Percentiles rank a stretch among this genome's conserved stretches.
Evolutionary conservation across 2,329 filamentous ascomycete species (phyloP).

Genomic region (Fusarium verticillioides): DNA sequence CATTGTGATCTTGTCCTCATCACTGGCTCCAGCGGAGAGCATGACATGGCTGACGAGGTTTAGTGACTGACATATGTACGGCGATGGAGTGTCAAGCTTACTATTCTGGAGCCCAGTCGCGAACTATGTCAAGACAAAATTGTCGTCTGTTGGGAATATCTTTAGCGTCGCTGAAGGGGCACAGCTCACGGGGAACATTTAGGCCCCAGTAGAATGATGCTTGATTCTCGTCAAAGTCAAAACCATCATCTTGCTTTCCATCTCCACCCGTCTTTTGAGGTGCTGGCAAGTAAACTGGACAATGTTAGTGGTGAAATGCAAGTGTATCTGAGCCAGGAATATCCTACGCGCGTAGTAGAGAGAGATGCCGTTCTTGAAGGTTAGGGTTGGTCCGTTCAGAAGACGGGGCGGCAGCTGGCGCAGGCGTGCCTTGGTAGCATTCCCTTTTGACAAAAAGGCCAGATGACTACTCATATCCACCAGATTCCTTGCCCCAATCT

Average conservation of each 20-base stretch:
- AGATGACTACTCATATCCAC: not conserved
- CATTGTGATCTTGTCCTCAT: not conserved
- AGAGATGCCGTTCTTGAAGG: not conserved
- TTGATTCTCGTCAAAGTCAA: not conserved
- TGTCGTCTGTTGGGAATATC: not conserved
- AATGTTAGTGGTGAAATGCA: not conserved
- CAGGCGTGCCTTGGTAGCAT: not conserved
- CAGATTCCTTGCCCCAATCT: not conserved
- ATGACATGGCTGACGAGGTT: not conserved
- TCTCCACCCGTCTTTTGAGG: not conserved
- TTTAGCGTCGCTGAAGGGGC: not conserved
- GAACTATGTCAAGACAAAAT: not conserved
- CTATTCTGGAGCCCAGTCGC: not conserved
- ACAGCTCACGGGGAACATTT: not conserved
- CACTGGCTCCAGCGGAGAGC: not conserved
- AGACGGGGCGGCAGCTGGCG: not conserved
- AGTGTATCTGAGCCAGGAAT: too few species aligned
- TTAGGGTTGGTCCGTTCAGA: not conserved
- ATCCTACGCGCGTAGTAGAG: not conserved
- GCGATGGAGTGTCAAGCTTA: not conserved
- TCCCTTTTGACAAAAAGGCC: not conserved
- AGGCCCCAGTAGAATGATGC: not conserved
- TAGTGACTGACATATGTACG: too few species aligned
- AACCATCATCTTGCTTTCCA: accelerated
- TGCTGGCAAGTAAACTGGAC: not conserved